Evolutionary conservation across 1,284 basidiomycete species (phyloP).

Genomic region (Ganoderma sp.): DNA sequence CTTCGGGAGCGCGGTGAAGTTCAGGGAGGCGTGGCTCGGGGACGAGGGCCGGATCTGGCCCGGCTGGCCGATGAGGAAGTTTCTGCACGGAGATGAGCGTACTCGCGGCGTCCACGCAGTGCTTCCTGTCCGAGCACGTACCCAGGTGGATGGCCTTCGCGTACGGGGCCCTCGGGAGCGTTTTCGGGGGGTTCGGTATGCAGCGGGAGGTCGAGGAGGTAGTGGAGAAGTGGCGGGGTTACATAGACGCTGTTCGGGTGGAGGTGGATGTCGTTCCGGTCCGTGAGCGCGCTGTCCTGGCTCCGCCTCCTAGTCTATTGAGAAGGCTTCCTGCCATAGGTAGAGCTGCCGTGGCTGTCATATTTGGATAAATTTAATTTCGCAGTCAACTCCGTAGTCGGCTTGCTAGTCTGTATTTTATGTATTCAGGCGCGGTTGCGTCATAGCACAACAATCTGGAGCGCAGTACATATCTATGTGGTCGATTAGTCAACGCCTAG

Average conservation of each 20-base stretch:
- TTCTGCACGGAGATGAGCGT: constrained; percentile 11
- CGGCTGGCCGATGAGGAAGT: constrained; percentile 6
- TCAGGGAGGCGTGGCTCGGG: constrained; percentile 9
- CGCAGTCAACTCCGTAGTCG: no score
- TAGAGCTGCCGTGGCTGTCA: no score
- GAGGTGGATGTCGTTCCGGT: not conserved
- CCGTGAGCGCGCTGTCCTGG: not conserved
- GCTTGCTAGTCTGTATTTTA: no score
- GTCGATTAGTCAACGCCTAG: no score
- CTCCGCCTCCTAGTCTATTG: no score
- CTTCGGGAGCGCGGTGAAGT: constrained; percentile 12
- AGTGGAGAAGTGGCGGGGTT: constrained; percentile 6
- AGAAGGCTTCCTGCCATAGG: no score
- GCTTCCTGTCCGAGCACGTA: not conserved
- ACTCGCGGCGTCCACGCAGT: constrained; percentile 8
- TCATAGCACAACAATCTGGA: no score
- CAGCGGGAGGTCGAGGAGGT: constrained; percentile 10
- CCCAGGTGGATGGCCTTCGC: constrained; percentile 10
- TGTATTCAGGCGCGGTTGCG: no score
- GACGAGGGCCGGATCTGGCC: not conserved
- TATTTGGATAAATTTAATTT: no score
- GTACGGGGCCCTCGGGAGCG: not conserved
- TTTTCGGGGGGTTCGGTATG: constrained; percentile 9
- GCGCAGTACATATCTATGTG: no score
- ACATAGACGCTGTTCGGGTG: not conserved